Conservation (phyloP, 1,284 basidiomycete species). For the Agroathelia rolfsii region DNA sequence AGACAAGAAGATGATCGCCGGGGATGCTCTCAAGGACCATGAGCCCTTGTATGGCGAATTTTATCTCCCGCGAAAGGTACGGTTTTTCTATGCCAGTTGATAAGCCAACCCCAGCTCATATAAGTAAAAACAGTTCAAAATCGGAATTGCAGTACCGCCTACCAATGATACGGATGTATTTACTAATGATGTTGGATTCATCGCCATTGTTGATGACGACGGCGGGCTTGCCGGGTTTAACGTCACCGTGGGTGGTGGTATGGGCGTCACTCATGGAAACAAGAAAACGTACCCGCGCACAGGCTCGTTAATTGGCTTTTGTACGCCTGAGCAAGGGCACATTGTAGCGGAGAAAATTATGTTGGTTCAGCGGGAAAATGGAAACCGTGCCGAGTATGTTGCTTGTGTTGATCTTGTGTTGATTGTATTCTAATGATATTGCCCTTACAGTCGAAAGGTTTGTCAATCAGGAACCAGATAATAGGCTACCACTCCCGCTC, state of each 20-base stretch:
- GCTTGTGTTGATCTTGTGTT: slow-evolving; percentile 2
- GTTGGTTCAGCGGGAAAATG: slow-evolving; percentile 91
- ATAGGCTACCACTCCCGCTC: slow-evolving; percentile 11
- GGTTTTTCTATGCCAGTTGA: slow-evolving; percentile 11
- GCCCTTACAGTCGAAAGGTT: slow-evolving; percentile 37
- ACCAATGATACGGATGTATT: slow-evolving; percentile 96
- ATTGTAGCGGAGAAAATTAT: slow-evolving; percentile 89
- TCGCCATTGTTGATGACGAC: slow-evolving; percentile 74
- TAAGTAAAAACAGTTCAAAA: slow-evolving; percentile 99
- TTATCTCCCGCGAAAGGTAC: slow-evolving; percentile 89
- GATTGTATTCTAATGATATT: slow-evolving; percentile 8
- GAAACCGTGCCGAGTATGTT: slow-evolving; percentile 83
- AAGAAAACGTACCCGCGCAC: slow-evolving; percentile 97
- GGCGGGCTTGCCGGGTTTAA: slow-evolving; percentile 84
- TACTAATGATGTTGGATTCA: slow-evolving; percentile 93
- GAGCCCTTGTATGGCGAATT: slow-evolving; percentile 97
- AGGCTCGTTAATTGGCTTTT: slow-evolving; percentile 88
- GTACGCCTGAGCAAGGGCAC: slow-evolving; percentile 79
- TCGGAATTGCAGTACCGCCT: slow-evolving; percentile 93
- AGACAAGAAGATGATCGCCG: slow-evolving; percentile 90
- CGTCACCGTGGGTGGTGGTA: slow-evolving; percentile 87
- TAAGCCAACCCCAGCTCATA: slow-evolving; percentile 11
- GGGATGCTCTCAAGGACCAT: slow-evolving; percentile 85
- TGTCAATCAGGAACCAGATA: no score
- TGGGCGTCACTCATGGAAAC: slow-evolving; percentile 98